Evolutionary conservation across 2,329 filamentous ascomycete species (phyloP), one percentile per base, ranked within the genome.

Genomic region (Claviceps cyperi): DNA sequence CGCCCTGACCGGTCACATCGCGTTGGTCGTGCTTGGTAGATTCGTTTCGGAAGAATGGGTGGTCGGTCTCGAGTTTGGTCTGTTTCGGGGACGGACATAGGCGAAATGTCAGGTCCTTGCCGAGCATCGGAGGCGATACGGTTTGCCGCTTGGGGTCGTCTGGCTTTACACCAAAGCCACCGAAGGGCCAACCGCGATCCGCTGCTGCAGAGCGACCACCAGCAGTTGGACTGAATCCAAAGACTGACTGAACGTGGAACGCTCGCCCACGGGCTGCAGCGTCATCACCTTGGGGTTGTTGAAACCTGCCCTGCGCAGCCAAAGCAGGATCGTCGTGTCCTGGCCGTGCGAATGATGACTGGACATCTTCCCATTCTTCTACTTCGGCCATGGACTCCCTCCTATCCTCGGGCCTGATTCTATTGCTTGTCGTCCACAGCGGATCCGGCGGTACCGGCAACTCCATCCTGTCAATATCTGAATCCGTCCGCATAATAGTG

Each of bases 101-200:
- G 36, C 88, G 86, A 63, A 96, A 94, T 24, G 75, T 72, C 50
- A 97, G 76, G 56, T 94, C 85, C 51, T 73, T 70, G 50, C 91
- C 91, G 11, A 95, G 78, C 89, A 97, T 94, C 9, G 91, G 91
- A 40, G 91, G 91, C 53, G 80, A 81, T 58, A 74, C 70, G 21
- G 70, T 71, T 55, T 75, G 67, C 52, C 74, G 74, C 49, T 67
- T 64, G 32, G 63, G 60, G 47, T 69, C 68, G 43, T 69, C 63
- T 32, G 69, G 63, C 50, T 60, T 60, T 38, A 63, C 56, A 43
- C 64, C 65, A 46, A 66, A 64, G 19, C 62, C 64, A 40, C 64
- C 69, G 55, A 74, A 74, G 6, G 71, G 71, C 47, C 70, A 65
- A 50, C 66, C 50, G 44, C 46, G 43, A n/a, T 41, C 50, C 11